A percentile compares a stretch with the other conserved stretches of the same genome.
Conservation (phyloP, 192 early-diverging fungal species). For the Coemansia interrupta region DNA sequence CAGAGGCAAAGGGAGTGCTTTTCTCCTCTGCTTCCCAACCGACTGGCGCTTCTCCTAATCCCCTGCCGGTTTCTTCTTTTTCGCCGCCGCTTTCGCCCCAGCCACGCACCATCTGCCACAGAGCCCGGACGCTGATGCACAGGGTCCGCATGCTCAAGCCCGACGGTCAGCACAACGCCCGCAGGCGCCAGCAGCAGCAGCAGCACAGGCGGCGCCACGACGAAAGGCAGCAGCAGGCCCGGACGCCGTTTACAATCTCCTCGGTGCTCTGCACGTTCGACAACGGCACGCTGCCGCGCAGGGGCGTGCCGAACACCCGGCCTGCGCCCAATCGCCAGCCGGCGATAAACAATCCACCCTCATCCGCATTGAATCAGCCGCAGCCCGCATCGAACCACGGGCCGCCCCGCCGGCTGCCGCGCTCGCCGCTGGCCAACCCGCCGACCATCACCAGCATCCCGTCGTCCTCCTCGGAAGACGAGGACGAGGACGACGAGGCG, state of each 20-base stretch:
- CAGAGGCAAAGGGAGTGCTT: no score
- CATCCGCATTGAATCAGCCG: no score
- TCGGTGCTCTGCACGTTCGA: conserved; percentile 16
- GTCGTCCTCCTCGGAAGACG: not conserved
- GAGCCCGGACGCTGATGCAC: conserved; percentile 36
- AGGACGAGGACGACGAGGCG: conserved; percentile 26
- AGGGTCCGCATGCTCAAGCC: conserved; percentile 23
- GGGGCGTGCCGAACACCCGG: not conserved
- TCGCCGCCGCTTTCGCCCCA: conserved; percentile 35
- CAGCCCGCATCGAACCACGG: not conserved
- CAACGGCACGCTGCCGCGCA: conserved; percentile 7
- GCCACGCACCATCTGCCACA: conserved; percentile 43
- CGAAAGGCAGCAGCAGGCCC: not conserved
- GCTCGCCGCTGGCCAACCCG: conserved; percentile 48
- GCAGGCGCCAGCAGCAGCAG: not conserved
- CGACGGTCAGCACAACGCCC: not conserved
- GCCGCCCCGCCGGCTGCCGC: conserved; percentile 29
- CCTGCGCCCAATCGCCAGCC: not conserved
- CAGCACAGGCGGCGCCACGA: not conserved
- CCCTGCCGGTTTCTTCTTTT: conserved; percentile 44
- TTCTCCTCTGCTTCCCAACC: not conserved
- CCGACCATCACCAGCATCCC: not conserved
- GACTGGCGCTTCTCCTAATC: conserved; percentile 2
- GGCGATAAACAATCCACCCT: no score
- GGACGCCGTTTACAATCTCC: conserved; percentile 19